These are phyloP conservation scores for Beauveria caledonica DNA, from an alignment of 2,329 filamentous ascomycete species.

Conservation along the genomic window DNA sequence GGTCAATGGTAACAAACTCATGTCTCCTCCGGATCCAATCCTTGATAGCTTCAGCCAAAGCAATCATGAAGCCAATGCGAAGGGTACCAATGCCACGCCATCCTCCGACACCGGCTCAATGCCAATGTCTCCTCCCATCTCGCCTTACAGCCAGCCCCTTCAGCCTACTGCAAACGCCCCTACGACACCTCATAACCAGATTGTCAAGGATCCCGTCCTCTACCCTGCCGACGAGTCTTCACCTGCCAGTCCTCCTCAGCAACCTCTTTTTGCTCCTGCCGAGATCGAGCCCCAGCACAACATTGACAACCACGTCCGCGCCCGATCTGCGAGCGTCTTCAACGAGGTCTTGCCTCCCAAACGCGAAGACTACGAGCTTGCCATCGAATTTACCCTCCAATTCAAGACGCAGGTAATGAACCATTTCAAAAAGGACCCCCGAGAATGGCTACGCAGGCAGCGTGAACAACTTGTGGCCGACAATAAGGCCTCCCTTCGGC, in stretches of 20 bases:
- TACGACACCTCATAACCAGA: constrained; percentile 21
- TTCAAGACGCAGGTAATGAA: constrained; percentile 46
- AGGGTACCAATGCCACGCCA: constrained; percentile 19
- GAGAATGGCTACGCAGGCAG: constrained; percentile 42
- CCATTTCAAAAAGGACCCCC: constrained; percentile 33
- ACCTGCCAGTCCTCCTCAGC: constrained; percentile 33
- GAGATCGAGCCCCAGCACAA: constrained; percentile 36
- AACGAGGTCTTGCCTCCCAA: constrained; percentile 37
- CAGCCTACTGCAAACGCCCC: constrained; percentile 23
- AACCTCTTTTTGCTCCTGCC: constrained; percentile 40
- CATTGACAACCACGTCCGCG: constrained; percentile 41
- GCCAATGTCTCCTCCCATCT: constrained; percentile 51
- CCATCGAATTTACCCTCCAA: constrained; percentile 42
- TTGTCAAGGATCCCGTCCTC: constrained; percentile 47
- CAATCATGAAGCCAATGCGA: background rate
- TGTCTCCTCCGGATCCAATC: constrained; percentile 53
- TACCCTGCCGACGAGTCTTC: constrained; percentile 40
- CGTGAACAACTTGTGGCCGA: constrained; percentile 41
- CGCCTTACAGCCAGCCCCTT: constrained; percentile 35
- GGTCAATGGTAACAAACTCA: constrained; percentile 45
- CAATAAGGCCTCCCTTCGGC: constrained; percentile 32
- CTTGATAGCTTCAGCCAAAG: constrained; percentile 43
- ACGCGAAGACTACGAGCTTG: constrained; percentile 45
- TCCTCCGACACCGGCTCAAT: constrained; percentile 26
- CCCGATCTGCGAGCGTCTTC: constrained; percentile 36